Evolutionary conservation across 2,329 filamentous ascomycete genomes (phyloP).

Genomic region (Geosmithia flava): DNA sequence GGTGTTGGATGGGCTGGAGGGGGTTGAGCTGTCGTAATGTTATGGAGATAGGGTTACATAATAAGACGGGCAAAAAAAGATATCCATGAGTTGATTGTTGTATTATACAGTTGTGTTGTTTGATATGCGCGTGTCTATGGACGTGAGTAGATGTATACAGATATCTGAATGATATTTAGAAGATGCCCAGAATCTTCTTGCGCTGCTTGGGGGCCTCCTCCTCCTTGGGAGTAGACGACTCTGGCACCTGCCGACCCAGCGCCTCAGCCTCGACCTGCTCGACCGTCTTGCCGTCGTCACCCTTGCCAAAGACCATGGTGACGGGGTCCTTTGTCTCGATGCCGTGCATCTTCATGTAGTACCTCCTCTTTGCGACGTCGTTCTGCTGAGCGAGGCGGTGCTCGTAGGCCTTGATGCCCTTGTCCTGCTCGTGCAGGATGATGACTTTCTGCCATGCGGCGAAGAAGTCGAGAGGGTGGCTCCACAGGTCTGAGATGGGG

Average conservation of each 20-base stretch:
- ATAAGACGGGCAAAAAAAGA: background rate
- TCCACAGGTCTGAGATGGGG: constrained; percentile 52
- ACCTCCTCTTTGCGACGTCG: constrained; percentile 75
- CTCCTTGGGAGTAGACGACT: constrained; percentile 8
- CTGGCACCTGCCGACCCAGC: constrained; percentile 21
- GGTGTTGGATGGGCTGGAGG: constrained; percentile 69
- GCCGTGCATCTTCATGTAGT: constrained; percentile 79
- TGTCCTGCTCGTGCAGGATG: constrained; percentile 62
- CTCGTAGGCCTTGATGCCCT: constrained; percentile 55
- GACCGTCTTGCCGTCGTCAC: constrained; percentile 18
- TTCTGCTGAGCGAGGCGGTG: constrained; percentile 63
- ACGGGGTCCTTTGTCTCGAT: constrained; percentile 52
- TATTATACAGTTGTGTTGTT: background rate
- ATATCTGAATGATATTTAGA: constrained; percentile 37
- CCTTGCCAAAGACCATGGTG: constrained; percentile 28
- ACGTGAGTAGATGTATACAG: too few relatives aligned
- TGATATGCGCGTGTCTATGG: background rate
- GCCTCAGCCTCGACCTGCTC: constrained; percentile 21
- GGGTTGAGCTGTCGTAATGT: constrained; percentile 51
- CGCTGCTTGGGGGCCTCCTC: constrained; percentile 20
- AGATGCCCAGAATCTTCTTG: constrained; percentile 79
- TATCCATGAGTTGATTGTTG: background rate
- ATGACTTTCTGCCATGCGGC: constrained; percentile 59
- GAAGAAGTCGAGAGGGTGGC: constrained; percentile 57
- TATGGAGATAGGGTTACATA: too few relatives aligned